Evolutionary conservation across 73 alveolate species (phyloP), one percentile per base, ranked within the genome.

Genomic region (Blepharisma japonicum): DNA sequence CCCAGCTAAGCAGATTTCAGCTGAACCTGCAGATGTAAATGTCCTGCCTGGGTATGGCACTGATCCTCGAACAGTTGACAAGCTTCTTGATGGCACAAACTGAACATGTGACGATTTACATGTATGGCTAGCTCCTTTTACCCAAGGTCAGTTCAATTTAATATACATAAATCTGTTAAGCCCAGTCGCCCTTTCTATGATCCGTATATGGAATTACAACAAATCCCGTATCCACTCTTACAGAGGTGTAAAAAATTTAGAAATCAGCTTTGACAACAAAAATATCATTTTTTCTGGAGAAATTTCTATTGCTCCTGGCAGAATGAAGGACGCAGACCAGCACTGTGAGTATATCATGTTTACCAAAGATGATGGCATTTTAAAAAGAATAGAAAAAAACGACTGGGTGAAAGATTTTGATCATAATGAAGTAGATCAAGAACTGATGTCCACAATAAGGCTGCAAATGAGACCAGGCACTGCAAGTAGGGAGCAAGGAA

Each of bases 121-220:
- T 71, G 93, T 87, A 11, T 92, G 98, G 96, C 85, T 92, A 66
- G 90, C 96, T 56, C 98, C 98, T 14, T 92, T 87, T 80, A 81
- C 93, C 11, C 82, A 90, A 55, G 96, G 98, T 45, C 83, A 90
- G 8, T 86, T 77, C 25, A 88, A 92, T 78, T 77, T 81, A 23
- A 79, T 92, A n/a, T 56, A 74, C 11, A 83, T 92, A 25, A 92
- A 86, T 20, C 56, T 92, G n/a, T 67, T 55, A n/a, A 68, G 77
- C 25, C 38, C 46, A 6, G 47, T 56, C 56, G 68, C 79, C 61
- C 71, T 92, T 5, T 72, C 95, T 6, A 83, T 92, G 94, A 92
- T 92, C n/a, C 68, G 98, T 53, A 90, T 92, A 6, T 92, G 98
- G 98, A 92, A 92, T 56, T 92, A 92, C 79, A 92, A 92, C 79